phyloP scores from a whole-genome alignment of 2,329 filamentous ascomycete species.

The Colletotrichum horii region DNA sequence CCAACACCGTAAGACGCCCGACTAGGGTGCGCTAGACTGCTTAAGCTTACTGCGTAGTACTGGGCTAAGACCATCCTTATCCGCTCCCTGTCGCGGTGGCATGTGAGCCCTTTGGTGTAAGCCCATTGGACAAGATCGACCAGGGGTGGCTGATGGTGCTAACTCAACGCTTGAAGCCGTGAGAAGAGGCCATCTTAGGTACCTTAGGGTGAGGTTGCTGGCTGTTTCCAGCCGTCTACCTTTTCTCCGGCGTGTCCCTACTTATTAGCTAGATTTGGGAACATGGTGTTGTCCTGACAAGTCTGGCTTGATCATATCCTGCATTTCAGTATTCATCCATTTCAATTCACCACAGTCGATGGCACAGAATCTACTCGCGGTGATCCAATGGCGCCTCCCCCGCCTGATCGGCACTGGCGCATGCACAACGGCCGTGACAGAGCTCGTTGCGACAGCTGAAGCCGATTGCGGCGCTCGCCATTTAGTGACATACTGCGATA shows the following conservation, averaged over 20 bases:
- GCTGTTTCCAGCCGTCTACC: neutral
- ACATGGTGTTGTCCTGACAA: neutral
- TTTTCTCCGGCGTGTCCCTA: neutral
- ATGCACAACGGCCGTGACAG: slow-evolving; percentile 1
- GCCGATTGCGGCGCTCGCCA: slow-evolving; percentile 4
- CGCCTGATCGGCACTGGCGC: slow-evolving; percentile 6
- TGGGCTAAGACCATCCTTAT: neutral
- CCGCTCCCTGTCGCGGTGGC: neutral
- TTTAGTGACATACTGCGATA: neutral
- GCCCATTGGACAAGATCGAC: slow-evolving; percentile 3
- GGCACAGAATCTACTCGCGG: neutral
- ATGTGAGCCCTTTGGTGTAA: slow-evolving; percentile 20
- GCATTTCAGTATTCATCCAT: neutral
- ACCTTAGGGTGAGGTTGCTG: neutral
- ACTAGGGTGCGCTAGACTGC: neutral
- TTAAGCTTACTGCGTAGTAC: slow-evolving; percentile 7
- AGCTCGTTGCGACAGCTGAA: neutral
- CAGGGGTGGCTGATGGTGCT: neutral
- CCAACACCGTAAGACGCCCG: neutral
- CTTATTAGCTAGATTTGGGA: neutral
- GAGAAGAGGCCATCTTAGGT: neutral
- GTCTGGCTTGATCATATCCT: neutral
- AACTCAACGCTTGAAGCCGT: neutral
- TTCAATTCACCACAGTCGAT: neutral
- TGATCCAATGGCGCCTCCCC: neutral